Conservation (phyloP, 768 basidiomycete genomes). For the Goffeauzyma gilvescens region DNA sequence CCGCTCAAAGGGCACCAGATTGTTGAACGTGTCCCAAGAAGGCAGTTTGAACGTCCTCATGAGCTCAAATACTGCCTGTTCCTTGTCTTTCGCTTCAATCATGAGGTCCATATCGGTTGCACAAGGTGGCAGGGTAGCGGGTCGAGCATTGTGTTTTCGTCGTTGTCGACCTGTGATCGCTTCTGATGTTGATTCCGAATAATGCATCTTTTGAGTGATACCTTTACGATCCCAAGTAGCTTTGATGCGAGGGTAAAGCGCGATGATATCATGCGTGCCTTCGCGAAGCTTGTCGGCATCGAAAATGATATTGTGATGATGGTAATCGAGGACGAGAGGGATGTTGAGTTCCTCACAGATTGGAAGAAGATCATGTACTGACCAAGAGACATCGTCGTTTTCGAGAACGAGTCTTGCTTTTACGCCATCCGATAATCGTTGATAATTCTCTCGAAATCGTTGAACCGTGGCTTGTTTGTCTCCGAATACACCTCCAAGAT, state of each 20-base stretch:
- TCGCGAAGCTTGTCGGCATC: conserved; percentile 9
- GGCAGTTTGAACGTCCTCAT: conserved; percentile 9
- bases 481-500: conserved; percentile 65
- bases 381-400: conserved; percentile 90
- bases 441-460: conserved; percentile 55
- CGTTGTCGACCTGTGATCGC: conserved; percentile 36
- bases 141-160: conserved; percentile 36
- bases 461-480: conserved; percentile 54
- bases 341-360: conserved; percentile 66
- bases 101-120: conserved; percentile 44
- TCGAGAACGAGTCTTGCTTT: conserved; percentile 66
- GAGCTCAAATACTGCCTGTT: conserved; percentile 76
- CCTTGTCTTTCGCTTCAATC: conserved; percentile 50
- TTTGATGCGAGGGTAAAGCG: conserved; percentile 38
- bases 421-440: conserved; percentile 43
- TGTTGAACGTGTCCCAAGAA: conserved; percentile 13
- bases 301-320: conserved; percentile 13
- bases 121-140: not conserved
- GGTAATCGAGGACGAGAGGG: conserved; percentile 45
- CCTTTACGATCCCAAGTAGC: conserved; percentile 55
- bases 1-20: conserved; percentile 8
- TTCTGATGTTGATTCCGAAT: conserved; percentile 45
- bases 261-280: conserved; percentile 10
- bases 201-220: conserved; percentile 78
- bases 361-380: conserved; percentile 68